A percentile compares a stretch with the other conserved stretches of the same genome.
phyloP scores from a whole-genome alignment of 352 stramenopile genomes.

The Globisporangium cederbergense region DNA sequence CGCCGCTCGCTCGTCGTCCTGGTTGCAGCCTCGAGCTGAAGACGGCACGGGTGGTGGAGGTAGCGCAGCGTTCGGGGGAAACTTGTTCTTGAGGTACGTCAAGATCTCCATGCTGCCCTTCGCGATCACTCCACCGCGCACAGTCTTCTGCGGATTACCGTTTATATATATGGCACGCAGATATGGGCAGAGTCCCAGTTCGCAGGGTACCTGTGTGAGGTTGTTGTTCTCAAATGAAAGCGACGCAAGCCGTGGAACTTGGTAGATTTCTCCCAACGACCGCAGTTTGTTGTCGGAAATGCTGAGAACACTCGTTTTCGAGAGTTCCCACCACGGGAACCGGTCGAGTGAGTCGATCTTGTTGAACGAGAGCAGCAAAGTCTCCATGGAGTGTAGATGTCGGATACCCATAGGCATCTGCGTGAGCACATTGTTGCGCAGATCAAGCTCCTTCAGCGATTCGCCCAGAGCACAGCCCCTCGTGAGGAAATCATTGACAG shows the following conservation, averaged over 20 bases:
- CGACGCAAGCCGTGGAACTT: slow-evolving; percentile 51
- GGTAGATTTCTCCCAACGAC: slow-evolving; percentile 61
- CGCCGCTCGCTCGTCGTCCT: slow-evolving; percentile 1
- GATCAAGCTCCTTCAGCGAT: slow-evolving; percentile 63
- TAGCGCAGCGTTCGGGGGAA: slow-evolving; percentile 39
- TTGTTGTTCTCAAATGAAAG: slow-evolving; percentile 88
- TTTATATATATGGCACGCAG: slow-evolving; percentile 80
- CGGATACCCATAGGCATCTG: slow-evolving; percentile 37
- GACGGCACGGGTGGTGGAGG: slow-evolving; percentile 2
- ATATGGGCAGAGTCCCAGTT: slow-evolving; percentile 59
- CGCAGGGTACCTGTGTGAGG: slow-evolving; percentile 50
- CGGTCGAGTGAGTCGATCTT: slow-evolving; percentile 61
- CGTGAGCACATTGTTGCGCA: slow-evolving; percentile 64
- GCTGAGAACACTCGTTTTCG: slow-evolving; percentile 51
- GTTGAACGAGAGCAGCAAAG: slow-evolving; percentile 69
- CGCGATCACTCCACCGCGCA: slow-evolving; percentile 65
- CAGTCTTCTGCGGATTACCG: slow-evolving; percentile 80
- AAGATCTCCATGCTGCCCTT: slow-evolving; percentile 77
- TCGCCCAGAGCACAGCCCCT: slow-evolving; percentile 14
- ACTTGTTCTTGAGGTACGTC: slow-evolving; percentile 78
- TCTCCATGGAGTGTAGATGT: slow-evolving; percentile 44
- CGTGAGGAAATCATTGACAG: slow-evolving; percentile 40
- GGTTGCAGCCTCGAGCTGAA: background rate
- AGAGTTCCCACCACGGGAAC: slow-evolving; percentile 53
- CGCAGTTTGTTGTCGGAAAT: slow-evolving; percentile 77